phyloP scores from a whole-genome alignment of 202 grass and related monocot genomes.

The Panicum hallii region DNA sequence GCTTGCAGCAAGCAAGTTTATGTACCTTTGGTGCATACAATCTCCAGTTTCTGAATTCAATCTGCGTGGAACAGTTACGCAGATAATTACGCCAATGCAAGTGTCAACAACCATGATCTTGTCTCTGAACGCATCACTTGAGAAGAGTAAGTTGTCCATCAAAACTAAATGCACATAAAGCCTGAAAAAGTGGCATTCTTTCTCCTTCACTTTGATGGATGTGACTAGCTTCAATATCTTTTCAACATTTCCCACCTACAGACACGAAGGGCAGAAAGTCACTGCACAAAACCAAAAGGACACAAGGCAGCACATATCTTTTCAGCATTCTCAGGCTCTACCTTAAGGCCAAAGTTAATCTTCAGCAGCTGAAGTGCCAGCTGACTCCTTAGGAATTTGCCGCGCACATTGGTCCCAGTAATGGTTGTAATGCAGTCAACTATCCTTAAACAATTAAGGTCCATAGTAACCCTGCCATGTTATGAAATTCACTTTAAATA shows the following conservation, averaged over 20 bases:
- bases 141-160: constrained; percentile 77
- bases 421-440: constrained; percentile 61
- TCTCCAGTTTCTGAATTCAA: constrained; percentile 75
- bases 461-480: constrained; percentile 64
- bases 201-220: constrained; percentile 77
- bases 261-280: neutral
- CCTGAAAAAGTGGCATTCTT: constrained; percentile 71
- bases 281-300: constrained; percentile 4
- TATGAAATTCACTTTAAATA: constrained; percentile 45
- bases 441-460: constrained; percentile 85
- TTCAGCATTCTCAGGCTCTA: constrained; percentile 38
- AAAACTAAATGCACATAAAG: constrained; percentile 68
- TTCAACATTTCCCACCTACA: constrained; percentile 62
- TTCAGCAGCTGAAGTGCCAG: constrained; percentile 81
- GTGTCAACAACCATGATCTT: constrained; percentile 49
- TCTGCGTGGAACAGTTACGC: constrained; percentile 75
- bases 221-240: constrained; percentile 64
- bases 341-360: constrained; percentile 68
- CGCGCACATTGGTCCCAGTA: constrained; percentile 51
- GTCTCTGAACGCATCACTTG: constrained; percentile 54
- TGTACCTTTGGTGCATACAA: constrained; percentile 81
- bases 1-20: neutral
- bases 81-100: constrained; percentile 75
- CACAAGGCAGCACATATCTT: constrained; percentile 24
- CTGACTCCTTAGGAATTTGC: constrained; percentile 75